Base-by-base conservation (phyloP, 495 filamentous ascomycete species). In the Hypoxylon perforatum region DNA sequence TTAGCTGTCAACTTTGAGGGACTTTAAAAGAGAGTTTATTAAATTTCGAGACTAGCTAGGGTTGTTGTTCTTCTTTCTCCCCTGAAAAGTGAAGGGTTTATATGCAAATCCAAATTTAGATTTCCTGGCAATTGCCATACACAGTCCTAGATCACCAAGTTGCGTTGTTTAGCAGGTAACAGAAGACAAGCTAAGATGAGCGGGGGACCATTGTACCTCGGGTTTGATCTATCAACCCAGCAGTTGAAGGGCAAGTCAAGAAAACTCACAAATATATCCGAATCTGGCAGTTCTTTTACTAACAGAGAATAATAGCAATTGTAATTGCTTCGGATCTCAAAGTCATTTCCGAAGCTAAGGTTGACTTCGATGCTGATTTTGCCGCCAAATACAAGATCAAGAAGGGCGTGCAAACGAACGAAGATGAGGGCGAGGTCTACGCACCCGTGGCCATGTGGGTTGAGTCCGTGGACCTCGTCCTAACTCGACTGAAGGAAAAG, bases 151-250 rank as follows among this genome's bases (percentile, higher is more conserved):
- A 30, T 49, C 17, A 12, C 10, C 18, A 50, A 36, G 49, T 38
- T 54, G 19, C 15, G 23, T 46, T 48, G 47, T 23, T 39, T 61
- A 69, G 68, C 71, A 53, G 72, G 71, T 9, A 54, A 36, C 8
- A n/a, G 38, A 4, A 51, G 21, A 21, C 22, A 15, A 54, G 69
- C 57, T 60, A 76, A 58, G 55, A 85, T 84, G 82, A 71, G 73
- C 56, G 65, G 76, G 41, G 80, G 78, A 15, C 89, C 92, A 12
- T 81, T 96, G 56, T 97, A 97, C 67, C 84, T 97, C 58, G 94
- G 94, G 41, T 94, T 97, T 74, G 94, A 99, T 76, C 90, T 99
- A 46, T 97, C 93, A 22, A 98, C 95, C 57, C 95, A 97, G 78
- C 93, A 97, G 74, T 82, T 97, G 23, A 99, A 99, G 84, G 92